Percentiles rank a stretch among this genome's conserved stretches.
phyloP scores from a whole-genome alignment of 2,329 filamentous ascomycete species.

The Cladosporium colombiae region DNA sequence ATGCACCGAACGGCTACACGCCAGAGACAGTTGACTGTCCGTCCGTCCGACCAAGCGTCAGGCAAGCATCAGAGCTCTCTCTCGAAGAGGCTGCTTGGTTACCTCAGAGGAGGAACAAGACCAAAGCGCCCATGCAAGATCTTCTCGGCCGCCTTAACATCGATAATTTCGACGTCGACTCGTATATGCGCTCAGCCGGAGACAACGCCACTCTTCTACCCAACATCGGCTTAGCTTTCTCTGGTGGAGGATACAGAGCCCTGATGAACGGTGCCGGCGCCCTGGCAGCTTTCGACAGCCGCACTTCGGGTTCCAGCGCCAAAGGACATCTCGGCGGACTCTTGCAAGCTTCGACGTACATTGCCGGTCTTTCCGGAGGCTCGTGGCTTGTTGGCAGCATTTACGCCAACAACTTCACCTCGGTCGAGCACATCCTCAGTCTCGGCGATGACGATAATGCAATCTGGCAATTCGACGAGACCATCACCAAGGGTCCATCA shows the following conservation, averaged over 20 bases:
- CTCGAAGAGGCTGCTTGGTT: conserved; percentile 76
- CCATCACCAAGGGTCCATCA: conserved; percentile 61
- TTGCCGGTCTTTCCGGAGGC: conserved; percentile 79
- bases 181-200: conserved; percentile 65
- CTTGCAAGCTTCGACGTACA: conserved; percentile 77
- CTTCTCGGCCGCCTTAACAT: conserved; percentile 74
- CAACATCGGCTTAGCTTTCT: conserved; percentile 75
- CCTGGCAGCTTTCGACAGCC: conserved; percentile 74
- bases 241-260: conserved; percentile 83
- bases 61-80: conserved; percentile 64
- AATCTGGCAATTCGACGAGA: conserved; percentile 65
- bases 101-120: conserved; percentile 67
- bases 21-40: conserved; percentile 71
- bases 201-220: conserved; percentile 60
- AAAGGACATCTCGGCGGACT: conserved; percentile 75
- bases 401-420: conserved; percentile 75
- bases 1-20: conserved; percentile 69
- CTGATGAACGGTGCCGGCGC: conserved; percentile 83
- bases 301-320: conserved; percentile 63
- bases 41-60: conserved; percentile 65
- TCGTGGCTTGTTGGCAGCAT: conserved; percentile 83
- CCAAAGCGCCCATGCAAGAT: conserved; percentile 71
- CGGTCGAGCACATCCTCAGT: conserved; percentile 59
- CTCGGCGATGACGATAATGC: conserved; percentile 41
- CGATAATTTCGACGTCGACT: conserved; percentile 70